Evolutionary conservation across 73 alveolate species (phyloP).

Genomic region (Paramecium biaurelia): DNA sequence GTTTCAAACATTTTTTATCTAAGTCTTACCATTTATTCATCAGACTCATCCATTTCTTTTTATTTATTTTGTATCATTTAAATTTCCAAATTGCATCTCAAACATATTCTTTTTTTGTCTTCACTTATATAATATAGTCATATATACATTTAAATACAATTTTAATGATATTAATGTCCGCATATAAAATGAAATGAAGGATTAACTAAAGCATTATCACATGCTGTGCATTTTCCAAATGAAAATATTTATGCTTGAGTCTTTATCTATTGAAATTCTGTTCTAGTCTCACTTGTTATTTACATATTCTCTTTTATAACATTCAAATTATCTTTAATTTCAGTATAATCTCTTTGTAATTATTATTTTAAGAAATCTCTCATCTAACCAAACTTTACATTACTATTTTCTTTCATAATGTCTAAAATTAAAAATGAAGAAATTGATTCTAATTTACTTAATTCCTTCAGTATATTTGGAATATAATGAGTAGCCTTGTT

Average conservation of each 20-base stretch:
- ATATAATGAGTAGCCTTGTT: conserved; percentile 31
- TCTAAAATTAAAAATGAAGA: conserved; percentile 47
- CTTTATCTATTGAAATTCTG: conserved; percentile 47
- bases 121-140: not conserved
- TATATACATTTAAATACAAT: conserved; percentile 66
- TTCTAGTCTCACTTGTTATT: not conserved
- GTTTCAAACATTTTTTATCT: not conserved
- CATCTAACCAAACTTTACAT: conserved; percentile 44
- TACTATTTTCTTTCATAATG: conserved; percentile 45
- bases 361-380: conserved; percentile 27
- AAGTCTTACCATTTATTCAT: not conserved
- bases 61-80: not conserved
- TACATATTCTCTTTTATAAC: conserved; percentile 43
- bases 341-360: conserved; percentile 25
- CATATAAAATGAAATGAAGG: conserved; percentile 87
- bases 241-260: conserved; percentile 66
- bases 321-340: conserved; percentile 37
- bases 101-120: not conserved
- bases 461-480: not conserved
- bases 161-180: conserved; percentile 81
- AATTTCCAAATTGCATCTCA: not conserved
- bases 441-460: not conserved
- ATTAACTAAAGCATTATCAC: conserved; percentile 70
- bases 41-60: not conserved
- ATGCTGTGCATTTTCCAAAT: conserved; percentile 69